These are phyloP conservation scores for Mentha longifolia DNA, from an alignment of 257 asterid genomes.

Conservation along the genomic window DNA sequence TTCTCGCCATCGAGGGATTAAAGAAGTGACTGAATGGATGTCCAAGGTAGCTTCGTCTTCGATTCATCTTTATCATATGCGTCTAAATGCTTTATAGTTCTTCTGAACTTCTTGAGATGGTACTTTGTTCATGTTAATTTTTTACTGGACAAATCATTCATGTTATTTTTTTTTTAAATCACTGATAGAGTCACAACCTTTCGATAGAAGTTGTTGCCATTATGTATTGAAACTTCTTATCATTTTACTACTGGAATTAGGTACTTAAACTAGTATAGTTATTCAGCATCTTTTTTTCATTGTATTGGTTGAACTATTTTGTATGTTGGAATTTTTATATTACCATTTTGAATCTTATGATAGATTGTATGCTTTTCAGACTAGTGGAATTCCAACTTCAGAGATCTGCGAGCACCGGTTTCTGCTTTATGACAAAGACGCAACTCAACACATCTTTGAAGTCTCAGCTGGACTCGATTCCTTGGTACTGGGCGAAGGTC, in stretches of 20 bases:
- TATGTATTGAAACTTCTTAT: background rate
- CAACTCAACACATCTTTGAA: conserved; percentile 90
- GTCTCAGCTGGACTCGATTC: conserved; percentile 96
- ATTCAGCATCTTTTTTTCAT: conserved; percentile 8
- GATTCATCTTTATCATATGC: background rate
- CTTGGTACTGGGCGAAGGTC: conserved; percentile 95
- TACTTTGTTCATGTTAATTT: background rate
- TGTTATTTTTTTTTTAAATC: background rate
- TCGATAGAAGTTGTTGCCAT: background rate
- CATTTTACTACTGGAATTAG: background rate
- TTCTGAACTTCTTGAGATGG: background rate
- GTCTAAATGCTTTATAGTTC: background rate
- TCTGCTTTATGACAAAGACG: conserved; percentile 82
- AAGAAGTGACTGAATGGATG: conserved; percentile 99
- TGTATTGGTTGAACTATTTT: background rate
- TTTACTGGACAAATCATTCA: background rate
- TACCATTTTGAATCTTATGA: conserved; percentile 25
- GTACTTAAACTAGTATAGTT: background rate
- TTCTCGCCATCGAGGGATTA: conserved; percentile 90
- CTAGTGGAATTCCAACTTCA: conserved; percentile 80
- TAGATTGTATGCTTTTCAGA: conserved; percentile 50
- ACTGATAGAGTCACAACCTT: background rate
- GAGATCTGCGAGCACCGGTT: conserved; percentile 91
- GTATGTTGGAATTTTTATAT: background rate
- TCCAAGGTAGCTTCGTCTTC: conserved; percentile 65